Base-by-base conservation (phyloP, 2,329 filamentous ascomycete genomes). In the Sclerotinia nivalis region DNA sequence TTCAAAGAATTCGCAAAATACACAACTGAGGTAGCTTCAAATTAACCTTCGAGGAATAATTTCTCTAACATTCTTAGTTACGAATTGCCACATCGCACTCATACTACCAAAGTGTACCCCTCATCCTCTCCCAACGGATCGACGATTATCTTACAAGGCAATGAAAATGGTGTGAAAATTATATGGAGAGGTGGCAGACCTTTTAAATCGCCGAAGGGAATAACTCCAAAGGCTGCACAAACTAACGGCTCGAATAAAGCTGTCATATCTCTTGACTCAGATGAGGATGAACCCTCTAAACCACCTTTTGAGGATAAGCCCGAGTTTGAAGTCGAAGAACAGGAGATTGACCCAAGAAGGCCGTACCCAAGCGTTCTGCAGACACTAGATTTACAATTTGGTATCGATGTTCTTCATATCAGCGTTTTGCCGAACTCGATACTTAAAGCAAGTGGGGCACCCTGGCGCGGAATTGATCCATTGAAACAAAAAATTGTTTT, bases 241-340 rank as follows among this genome's bases (percentile, higher is more conserved):
- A 81, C 82, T 60, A 89, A 89, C 73, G 87, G 87, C 18, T 74
- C 80, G 0, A 83, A 84, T 25, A 86, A 88, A 75, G 81, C 83
- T 5, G 82, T 89, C 40, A 89, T 90, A 84, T 82, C 89, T 22
- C 84, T 90, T 68, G 88, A 90, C 75, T 89, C 86, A 1, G 88
- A 90, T 73, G 86, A 88, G 10, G 87, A 89, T 43, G 83, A 83
- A 13, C 50, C 71, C 2, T 71, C 80, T 65, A 73, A 79, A 31
- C 71, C 77, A 15, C 66, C 77, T 31, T 84, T 82, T 66, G 82
- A 84, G 68, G 86, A 89, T 75, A 84, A 84, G 69, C 85, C 87
- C 10, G 82, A 87, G 70, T 90, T 90, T 71, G 86, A 88, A 71
- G 85, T 87, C 13, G 80, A 80, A 6, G 83, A 86, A 60, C 81